phyloP scores from a whole-genome alignment of 768 basidiomycete genomes.

The Hirschioporus abietinus region DNA sequence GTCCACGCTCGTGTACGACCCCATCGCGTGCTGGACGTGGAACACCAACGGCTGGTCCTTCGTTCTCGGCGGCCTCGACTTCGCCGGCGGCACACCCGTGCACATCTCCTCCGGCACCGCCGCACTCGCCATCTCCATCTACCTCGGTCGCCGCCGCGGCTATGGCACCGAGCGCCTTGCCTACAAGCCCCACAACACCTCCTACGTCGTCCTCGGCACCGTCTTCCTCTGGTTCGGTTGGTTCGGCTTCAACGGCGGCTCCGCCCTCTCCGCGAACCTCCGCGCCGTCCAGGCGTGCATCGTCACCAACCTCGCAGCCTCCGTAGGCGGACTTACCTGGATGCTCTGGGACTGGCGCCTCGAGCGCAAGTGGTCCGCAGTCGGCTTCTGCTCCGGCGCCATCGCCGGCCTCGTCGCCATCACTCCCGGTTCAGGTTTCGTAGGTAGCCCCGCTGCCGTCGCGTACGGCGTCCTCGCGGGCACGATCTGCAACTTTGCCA shows the following conservation, averaged over 20 bases:
- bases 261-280: slow-evolving; percentile 82
- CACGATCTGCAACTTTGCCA: slow-evolving; percentile 90
- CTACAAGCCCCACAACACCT: slow-evolving; percentile 93
- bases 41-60: slow-evolving; percentile 74
- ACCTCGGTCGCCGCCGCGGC: slow-evolving; percentile 85
- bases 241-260: slow-evolving; percentile 96
- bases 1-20: slow-evolving; percentile 83
- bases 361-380: slow-evolving; percentile 88
- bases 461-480: slow-evolving; percentile 83
- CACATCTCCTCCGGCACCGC: slow-evolving; percentile 94
- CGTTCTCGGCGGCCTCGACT: slow-evolving; percentile 79
- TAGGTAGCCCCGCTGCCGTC: slow-evolving; percentile 78
- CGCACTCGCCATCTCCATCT: slow-evolving; percentile 85
- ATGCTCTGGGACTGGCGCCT: slow-evolving; percentile 94
- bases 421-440: slow-evolving; percentile 79
- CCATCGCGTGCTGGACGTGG: slow-evolving; percentile 97
- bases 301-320: slow-evolving; percentile 89
- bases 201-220: slow-evolving; percentile 91
- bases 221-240: slow-evolving; percentile 93
- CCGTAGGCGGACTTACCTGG: slow-evolving; percentile 86
- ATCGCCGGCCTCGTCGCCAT: slow-evolving; percentile 89
- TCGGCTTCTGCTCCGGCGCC: slow-evolving; percentile 95
- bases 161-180: slow-evolving; percentile 88
- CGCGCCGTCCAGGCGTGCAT: slow-evolving; percentile 86
- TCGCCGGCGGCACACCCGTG: slow-evolving; percentile 94